phyloP scores from a whole-genome alignment of 2,329 filamentous ascomycete genomes.

The Fusarium sp. region DNA sequence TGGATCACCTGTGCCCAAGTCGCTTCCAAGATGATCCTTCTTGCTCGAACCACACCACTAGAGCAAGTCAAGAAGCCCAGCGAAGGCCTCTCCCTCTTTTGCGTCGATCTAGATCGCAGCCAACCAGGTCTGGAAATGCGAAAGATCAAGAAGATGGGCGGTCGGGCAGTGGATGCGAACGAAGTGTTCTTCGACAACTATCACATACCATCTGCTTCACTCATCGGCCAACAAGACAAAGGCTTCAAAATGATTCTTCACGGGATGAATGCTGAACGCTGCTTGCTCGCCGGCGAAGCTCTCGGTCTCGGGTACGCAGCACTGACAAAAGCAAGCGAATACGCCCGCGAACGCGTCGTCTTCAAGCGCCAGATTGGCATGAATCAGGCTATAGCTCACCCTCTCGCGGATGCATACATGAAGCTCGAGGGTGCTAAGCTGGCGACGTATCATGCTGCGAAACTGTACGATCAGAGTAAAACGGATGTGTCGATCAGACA shows the following conservation, averaged over 20 bases:
- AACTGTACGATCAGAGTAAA: conserved; percentile 68
- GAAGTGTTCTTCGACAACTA: conserved; percentile 91
- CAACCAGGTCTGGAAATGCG: conserved; percentile 73
- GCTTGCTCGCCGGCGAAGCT: conserved; percentile 81
- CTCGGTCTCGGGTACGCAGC: conserved; percentile 83
- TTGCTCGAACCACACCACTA: conserved; percentile 79
- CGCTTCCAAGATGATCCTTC: conserved; percentile 83
- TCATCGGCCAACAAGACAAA: conserved; percentile 79
- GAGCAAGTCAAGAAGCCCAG: conserved; percentile 76
- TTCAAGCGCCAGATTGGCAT: conserved; percentile 74
- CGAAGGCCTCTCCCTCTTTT: conserved; percentile 84
- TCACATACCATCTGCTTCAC: conserved; percentile 68
- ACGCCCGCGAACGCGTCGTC: conserved; percentile 74
- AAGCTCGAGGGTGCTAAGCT: conserved; percentile 73
- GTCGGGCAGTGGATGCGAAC: conserved; percentile 84
- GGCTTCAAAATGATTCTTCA: conserved; percentile 85
- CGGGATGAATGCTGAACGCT: conserved; percentile 84
- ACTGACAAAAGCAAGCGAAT: conserved; percentile 69
- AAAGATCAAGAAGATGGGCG: conserved; percentile 87
- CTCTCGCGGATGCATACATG: conserved; percentile 74
- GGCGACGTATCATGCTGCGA: conserved; percentile 73
- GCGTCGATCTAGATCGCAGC: conserved; percentile 76
- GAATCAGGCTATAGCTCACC: conserved; percentile 75
- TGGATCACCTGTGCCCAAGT: conserved; percentile 91
- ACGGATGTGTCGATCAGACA: conserved; percentile 64